These are phyloP conservation scores for Aphanomyces stellatus DNA, from an alignment of 352 stramenopile species.

Conservation along the genomic window DNA sequence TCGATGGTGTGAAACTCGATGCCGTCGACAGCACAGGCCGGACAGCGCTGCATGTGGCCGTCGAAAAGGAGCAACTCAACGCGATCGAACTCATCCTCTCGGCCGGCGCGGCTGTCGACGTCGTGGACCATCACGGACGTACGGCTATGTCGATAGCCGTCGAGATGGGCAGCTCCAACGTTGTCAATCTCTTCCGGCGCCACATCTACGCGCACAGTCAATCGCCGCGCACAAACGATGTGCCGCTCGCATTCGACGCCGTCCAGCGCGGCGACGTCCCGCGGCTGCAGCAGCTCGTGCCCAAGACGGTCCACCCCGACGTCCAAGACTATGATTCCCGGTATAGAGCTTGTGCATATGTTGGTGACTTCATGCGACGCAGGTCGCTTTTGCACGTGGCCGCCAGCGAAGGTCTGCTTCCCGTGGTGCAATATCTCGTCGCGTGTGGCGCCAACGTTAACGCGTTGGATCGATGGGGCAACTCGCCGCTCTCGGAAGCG, in stretches of 20 bases:
- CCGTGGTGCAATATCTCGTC: constrained; percentile 53
- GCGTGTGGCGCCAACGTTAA: constrained; percentile 68
- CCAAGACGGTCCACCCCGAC: constrained; percentile 44
- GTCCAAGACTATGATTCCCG: constrained; percentile 63
- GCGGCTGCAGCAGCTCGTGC: constrained; percentile 43
- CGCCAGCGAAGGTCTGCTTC: constrained; percentile 51
- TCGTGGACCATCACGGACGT: constrained; percentile 43
- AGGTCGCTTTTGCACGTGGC: constrained; percentile 66
- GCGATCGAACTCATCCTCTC: constrained; percentile 72
- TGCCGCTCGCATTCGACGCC: constrained; percentile 45
- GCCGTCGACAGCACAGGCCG: constrained; percentile 38
- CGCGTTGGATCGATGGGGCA: constrained; percentile 67
- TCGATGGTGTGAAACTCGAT: constrained; percentile 54
- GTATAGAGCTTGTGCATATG: neutral
- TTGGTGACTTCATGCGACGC: neutral
- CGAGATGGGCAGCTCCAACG: constrained; percentile 42
- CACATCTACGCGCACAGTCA: constrained; percentile 36
- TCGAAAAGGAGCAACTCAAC: constrained; percentile 55
- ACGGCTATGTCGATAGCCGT: constrained; percentile 59
- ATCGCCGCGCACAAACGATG: constrained; percentile 26
- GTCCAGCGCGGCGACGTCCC: constrained; percentile 45
- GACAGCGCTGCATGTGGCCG: constrained; percentile 67
- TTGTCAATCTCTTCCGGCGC: constrained; percentile 51
- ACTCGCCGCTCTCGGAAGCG: constrained; percentile 58
- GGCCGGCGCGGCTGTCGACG: constrained; percentile 47